phyloP scores from a whole-genome alignment of 441 rosid species.

The Arabidopsis hybrid region DNA sequence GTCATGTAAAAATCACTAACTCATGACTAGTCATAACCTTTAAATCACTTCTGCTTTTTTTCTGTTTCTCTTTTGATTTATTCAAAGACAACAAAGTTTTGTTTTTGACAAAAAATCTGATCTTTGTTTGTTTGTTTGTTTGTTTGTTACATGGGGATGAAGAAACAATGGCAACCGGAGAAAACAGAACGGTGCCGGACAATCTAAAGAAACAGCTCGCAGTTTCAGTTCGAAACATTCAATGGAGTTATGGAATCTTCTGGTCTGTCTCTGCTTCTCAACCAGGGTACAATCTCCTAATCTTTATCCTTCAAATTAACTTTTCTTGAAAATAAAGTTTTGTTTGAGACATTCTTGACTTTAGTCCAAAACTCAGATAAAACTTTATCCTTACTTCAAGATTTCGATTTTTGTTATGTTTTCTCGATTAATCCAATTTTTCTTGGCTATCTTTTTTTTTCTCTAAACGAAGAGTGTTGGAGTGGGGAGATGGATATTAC shows the following conservation, averaged over 20 bases:
- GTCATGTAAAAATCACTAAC: slow-evolving; percentile 36
- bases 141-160: slow-evolving; percentile 18
- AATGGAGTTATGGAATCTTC: slow-evolving; percentile 92
- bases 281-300: slow-evolving; percentile 57
- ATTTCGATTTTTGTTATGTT: neutral
- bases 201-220: slow-evolving; percentile 76
- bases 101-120: neutral
- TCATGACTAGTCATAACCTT: slow-evolving; percentile 23
- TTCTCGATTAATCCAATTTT: neutral
- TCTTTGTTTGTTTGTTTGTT: neutral
- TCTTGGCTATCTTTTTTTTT: too few relatives aligned
- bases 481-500: slow-evolving; percentile 95
- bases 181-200: slow-evolving; percentile 50
- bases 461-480: slow-evolving; percentile 58
- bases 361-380: slow-evolving; percentile 11
- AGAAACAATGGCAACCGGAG: slow-evolving; percentile 44
- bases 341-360: slow-evolving; percentile 2
- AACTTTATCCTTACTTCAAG: neutral
- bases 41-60: slow-evolving; percentile 5
- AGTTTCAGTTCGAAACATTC: slow-evolving; percentile 74
- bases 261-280: slow-evolving; percentile 78
- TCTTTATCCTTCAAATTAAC: slow-evolving; percentile 6
- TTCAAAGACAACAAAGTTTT: neutral
- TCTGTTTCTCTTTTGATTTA: slow-evolving; percentile 1
- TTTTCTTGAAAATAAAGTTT: neutral